Evolutionary conservation across 2,329 filamentous ascomycete genomes (phyloP).

Genomic region (Coniochaeta hoffmannii): DNA sequence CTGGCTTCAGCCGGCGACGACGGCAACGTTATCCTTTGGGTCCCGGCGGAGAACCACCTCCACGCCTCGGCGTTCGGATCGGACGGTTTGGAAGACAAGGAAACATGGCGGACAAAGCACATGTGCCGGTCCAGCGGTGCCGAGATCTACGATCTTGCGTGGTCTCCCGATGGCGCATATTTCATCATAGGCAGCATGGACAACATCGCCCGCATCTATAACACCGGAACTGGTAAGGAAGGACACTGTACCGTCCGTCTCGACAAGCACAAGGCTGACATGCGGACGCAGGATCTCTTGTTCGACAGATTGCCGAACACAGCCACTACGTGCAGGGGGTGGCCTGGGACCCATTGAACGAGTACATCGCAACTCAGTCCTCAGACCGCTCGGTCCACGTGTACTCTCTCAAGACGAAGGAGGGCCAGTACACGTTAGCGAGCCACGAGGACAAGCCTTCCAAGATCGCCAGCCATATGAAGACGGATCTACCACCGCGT

Average conservation of each 20-base stretch:
- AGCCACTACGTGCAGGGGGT: slow-evolving; percentile 98
- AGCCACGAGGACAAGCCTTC: slow-evolving; percentile 59
- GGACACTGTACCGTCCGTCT: neutral
- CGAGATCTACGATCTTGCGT: slow-evolving; percentile 96
- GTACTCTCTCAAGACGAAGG: slow-evolving; percentile 92
- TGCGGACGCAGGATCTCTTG: slow-evolving; percentile 42
- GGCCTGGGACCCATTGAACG: slow-evolving; percentile 95
- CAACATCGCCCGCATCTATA: slow-evolving; percentile 95
- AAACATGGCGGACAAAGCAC: slow-evolving; percentile 93
- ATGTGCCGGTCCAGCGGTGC: slow-evolving; percentile 95
- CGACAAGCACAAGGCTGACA: neutral
- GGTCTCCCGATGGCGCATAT: slow-evolving; percentile 94
- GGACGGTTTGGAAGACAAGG: slow-evolving; percentile 84
- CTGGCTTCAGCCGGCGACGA: slow-evolving; percentile 95
- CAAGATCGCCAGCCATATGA: slow-evolving; percentile 69
- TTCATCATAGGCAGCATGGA: slow-evolving; percentile 99
- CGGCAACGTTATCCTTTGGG: slow-evolving; percentile 94
- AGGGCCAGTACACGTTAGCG: slow-evolving; percentile 80
- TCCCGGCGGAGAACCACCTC: slow-evolving; percentile 70
- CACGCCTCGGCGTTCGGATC: slow-evolving; percentile 60
- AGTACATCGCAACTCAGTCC: slow-evolving; percentile 96
- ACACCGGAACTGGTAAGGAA: slow-evolving; percentile 70
- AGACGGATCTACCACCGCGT: slow-evolving; percentile 86
- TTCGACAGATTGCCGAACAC: slow-evolving; percentile 93
- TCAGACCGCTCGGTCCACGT: slow-evolving; percentile 97